phyloP scores from a whole-genome alignment of 352 stramenopile species.

The Nothophytophthora sp. region DNA sequence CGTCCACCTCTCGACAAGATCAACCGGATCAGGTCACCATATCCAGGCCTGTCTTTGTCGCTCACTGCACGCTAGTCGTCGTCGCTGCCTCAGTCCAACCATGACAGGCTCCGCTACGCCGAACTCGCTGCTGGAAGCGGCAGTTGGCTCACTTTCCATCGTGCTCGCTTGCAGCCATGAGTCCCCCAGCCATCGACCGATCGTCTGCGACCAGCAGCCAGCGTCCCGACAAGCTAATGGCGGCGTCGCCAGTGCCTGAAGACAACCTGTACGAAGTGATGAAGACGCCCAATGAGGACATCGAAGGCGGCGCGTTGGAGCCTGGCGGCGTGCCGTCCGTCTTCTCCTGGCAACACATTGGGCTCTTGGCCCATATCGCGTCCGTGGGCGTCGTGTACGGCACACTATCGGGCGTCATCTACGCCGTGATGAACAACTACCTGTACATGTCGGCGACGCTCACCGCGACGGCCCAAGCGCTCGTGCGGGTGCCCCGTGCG shows the following conservation, averaged over 20 bases:
- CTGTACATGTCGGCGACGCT: conserved; percentile 57
- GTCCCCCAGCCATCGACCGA: background rate
- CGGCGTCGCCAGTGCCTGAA: conserved; percentile 9
- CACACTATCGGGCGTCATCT: conserved; percentile 34
- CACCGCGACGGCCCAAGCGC: conserved; percentile 40
- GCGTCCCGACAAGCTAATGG: conserved; percentile 9
- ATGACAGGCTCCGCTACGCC: conserved; percentile 5
- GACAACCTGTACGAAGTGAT: conserved; percentile 25
- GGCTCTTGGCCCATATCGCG: conserved; percentile 46
- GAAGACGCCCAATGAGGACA: conserved; percentile 21
- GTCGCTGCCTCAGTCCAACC: too few relatives aligned
- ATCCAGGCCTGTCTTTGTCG: too few relatives aligned
- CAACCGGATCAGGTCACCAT: conserved; percentile 10
- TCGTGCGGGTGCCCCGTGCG: conserved; percentile 41
- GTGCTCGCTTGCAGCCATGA: conserved; percentile 12
- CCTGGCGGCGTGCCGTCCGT: conserved; percentile 38
- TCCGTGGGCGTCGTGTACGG: conserved; percentile 50
- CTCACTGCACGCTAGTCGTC: too few relatives aligned
- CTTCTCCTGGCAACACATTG: conserved; percentile 40
- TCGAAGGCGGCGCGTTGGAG: conserved; percentile 37
- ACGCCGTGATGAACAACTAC: conserved; percentile 63
- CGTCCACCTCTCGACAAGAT: background rate
- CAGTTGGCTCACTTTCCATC: conserved; percentile 10
- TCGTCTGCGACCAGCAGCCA: conserved; percentile 3
- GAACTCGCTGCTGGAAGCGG: conserved; percentile 10